Evolutionary conservation across 371 early-diverging fungal species (phyloP), one percentile per base, ranked within the genome.

Genomic region (Lichtheimia hyalospora): DNA sequence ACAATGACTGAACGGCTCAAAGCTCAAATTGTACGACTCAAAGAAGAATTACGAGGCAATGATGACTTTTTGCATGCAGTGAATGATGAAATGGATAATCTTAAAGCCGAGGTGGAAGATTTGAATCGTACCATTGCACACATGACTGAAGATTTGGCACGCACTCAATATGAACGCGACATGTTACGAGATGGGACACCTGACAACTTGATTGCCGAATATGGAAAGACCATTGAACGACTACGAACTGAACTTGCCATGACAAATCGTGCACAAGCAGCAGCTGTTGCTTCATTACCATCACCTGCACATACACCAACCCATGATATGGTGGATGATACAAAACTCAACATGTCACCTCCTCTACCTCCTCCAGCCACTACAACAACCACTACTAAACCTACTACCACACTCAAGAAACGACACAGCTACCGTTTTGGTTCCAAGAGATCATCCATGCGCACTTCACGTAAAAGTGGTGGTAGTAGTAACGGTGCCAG

Each of bases 21-120:
- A 60, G 54, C 65, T 3, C 62, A 54, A 20, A 65, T 77, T 52
- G 41, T 57, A 10, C 63, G 65, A 44, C 63, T 77, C 24, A 74
- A 72, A 54, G 72, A 74, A 41, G 74, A 77, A 39, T 58, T 71
- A 42, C 69, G 64, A 56, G 59, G 68, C 51, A 70, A 62, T n/a
- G 68, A 74, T 57, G 68, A 69, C 25, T 79, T 71, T 49, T 54
- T 73, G 43, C 65, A 63, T 48, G 79, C 79, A 24, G 71, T 71
- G 42, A 75, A 73, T 41, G 66, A 73, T 50, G 79, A 79, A 55
- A 79, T 79, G 70, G 79, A 79, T 25, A 55, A 49, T 12, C 63
- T 79, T 15, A 75, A 79, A 46, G n/a, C 40, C 0, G 64, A 71
- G 46, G 70, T 74, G 2, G 60, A 57, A 6, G 34, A 44, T 3